These are phyloP conservation scores for Populus davidiana DNA, from an alignment of 345 rosid genomes.

Conservation along the genomic window DNA sequence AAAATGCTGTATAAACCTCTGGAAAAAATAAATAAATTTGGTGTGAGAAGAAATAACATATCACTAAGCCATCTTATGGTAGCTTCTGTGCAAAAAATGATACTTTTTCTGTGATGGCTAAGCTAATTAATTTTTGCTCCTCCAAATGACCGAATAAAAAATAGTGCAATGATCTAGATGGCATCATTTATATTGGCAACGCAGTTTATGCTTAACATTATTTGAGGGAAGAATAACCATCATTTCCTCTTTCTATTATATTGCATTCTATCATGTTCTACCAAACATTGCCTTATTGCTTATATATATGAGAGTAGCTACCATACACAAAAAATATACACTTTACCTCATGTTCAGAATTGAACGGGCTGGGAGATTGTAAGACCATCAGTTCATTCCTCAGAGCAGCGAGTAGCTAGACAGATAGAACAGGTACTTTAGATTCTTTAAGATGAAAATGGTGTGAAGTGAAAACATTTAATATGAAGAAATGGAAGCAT, in stretches of 20 bases:
- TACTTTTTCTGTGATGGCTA: not conserved
- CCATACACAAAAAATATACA: not conserved
- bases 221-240: not conserved
- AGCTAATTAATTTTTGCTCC: not conserved
- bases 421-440: conserved; percentile 6
- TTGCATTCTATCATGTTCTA: not conserved
- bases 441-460: conserved; percentile 3
- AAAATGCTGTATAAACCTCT: conserved; percentile 93
- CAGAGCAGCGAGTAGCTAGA: conserved; percentile 85
- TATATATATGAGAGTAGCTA: not conserved
- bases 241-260: not conserved
- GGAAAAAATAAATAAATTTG: conserved; percentile 19
- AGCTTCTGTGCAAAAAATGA: not conserved
- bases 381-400: conserved; percentile 62
- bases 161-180: not conserved
- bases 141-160: not conserved
- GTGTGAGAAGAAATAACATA: conserved; percentile 4
- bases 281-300: not conserved
- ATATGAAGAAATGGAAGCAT: not conserved
- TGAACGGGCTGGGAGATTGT: conserved; percentile 66
- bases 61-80: not conserved
- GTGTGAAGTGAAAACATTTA: conserved; percentile 1
- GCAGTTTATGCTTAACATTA: not conserved
- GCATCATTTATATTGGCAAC: not conserved
- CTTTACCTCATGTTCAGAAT: conserved; percentile 75